Percentiles rank a stretch among this genome's conserved stretches.
Conservation (phyloP, 495 filamentous ascomycete genomes). For the Sphaerosporella brunnea region DNA sequence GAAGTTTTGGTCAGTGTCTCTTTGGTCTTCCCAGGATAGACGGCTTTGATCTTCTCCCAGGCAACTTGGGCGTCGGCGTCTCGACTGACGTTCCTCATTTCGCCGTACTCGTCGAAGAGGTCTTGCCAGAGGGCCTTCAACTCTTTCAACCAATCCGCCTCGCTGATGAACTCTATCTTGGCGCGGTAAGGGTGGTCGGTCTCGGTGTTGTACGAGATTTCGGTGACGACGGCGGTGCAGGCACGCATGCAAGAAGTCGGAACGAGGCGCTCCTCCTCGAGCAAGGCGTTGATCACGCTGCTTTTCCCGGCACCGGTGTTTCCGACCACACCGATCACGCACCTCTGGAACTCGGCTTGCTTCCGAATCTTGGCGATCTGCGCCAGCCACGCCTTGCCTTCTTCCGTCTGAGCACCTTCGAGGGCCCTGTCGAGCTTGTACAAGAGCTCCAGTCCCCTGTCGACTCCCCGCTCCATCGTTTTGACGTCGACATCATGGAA, state of each 20-base stretch:
- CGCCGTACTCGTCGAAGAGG: constrained; percentile 32
- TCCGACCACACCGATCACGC: constrained; percentile 41
- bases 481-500: constrained; percentile 27
- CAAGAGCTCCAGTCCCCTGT: constrained; percentile 27
- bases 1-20: constrained; percentile 31
- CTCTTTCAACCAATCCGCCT: constrained; percentile 41
- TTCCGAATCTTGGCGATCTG: constrained; percentile 29
- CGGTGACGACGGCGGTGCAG: constrained; percentile 48
- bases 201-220: constrained; percentile 46
- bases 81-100: constrained; percentile 13
- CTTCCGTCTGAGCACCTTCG: constrained; percentile 4
- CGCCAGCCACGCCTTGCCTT: constrained; percentile 15
- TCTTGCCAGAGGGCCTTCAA: constrained; percentile 36
- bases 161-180: constrained; percentile 45
- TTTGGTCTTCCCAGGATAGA: constrained; percentile 41
- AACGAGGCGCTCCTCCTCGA: constrained; percentile 34
- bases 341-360: constrained; percentile 31
- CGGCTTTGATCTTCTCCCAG: constrained; percentile 44
- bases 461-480: constrained; percentile 29
- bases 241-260: constrained; percentile 44
- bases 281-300: constrained; percentile 41
- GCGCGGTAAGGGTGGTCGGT: constrained; percentile 35
- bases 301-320: constrained; percentile 44
- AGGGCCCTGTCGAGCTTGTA: constrained; percentile 25
- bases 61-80: constrained; percentile 37